Evolutionary conservation across 257 asterid species (phyloP), one percentile per base, ranked within the genome.

Genomic region (Craterostigma plantagineum): DNA sequence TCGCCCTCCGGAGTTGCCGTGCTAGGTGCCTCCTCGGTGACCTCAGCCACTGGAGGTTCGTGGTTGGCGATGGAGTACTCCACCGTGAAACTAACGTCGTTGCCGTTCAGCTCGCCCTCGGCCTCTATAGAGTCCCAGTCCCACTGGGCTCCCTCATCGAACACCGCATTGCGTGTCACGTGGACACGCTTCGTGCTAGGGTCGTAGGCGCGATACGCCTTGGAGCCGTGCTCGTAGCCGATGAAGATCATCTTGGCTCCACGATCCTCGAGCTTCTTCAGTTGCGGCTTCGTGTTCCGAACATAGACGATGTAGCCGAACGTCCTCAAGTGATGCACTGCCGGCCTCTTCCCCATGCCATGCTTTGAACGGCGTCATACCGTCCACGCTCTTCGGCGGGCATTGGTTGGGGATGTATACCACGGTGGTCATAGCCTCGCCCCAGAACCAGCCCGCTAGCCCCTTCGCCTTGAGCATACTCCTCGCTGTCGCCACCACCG

Each of bases 201-300:
- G 42, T 48, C 54, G 38, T 3, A 36, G 42, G 41, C 2, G 37
- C 23, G 0, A 5, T 3, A 53, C 34, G 3, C 4, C 59, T 40
- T 66, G 56, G 0, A 43, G 47, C 69, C 54, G 49, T n/a, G 54
- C 48, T 0, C 44, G 1, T n/a, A 14, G 16, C 44, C 44, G 17
- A 40, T 0, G 15, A n/a, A 40, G 8, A 40, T 16, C 44, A 40
- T 40, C 16, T 14, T 14, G 16, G 2, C 1, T 14, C 44, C 9
- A 10, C 44, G 13, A 0, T 40, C 15, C 10, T 16, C 16, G 1
- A 40, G 44, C 44, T 40, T 40, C 13, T 1, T 10, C 10, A 40
- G 14, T 2, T 40, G 44, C 14, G 10, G 10, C 13, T 3, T 9
- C 15, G 44, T 10, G 17, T 40, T 40, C 44, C 16, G 14, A 3